Evolutionary conservation across 345 rosid genomes (phyloP).

Genomic region (Moringa oleifera): DNA sequence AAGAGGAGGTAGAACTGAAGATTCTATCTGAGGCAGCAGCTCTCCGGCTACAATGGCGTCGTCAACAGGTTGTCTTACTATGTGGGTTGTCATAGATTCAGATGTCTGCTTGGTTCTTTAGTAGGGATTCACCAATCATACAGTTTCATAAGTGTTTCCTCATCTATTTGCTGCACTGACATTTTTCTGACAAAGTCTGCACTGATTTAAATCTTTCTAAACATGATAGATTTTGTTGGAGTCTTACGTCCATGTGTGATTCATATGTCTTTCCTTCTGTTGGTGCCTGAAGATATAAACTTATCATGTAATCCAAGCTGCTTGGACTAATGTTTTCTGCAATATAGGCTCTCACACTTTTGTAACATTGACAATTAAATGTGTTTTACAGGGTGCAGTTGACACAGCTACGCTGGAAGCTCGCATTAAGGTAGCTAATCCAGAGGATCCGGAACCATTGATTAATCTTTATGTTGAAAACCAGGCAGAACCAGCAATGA

Average conservation of each 20-base stretch:
- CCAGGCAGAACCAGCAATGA: constrained; percentile 89
- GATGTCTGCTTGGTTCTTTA: not conserved
- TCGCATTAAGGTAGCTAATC: constrained; percentile 80
- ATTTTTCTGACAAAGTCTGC: not conserved
- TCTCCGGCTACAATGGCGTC: constrained; percentile 76
- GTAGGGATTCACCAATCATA: no score
- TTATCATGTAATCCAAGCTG: no score
- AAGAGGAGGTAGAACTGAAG: constrained; percentile 79
- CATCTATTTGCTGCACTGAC: not conserved
- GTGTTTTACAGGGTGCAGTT: constrained; percentile 70
- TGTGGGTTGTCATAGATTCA: not conserved
- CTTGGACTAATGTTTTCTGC: no score
- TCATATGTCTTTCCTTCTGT: no score
- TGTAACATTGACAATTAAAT: not conserved
- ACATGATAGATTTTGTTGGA: not conserved
- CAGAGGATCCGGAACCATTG: constrained; percentile 76
- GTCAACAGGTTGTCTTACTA: constrained; percentile 55
- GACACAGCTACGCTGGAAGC: constrained; percentile 81
- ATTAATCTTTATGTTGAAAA: constrained; percentile 82
- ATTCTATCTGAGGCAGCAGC: constrained; percentile 75
- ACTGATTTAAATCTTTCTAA: not conserved
- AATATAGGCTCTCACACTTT: no score
- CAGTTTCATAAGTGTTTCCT: not conserved
- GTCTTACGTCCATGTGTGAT: no score
- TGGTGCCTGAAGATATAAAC: no score